Conservation (phyloP, 1,284 basidiomycete species). For the Volvariella surrecta region DNA sequence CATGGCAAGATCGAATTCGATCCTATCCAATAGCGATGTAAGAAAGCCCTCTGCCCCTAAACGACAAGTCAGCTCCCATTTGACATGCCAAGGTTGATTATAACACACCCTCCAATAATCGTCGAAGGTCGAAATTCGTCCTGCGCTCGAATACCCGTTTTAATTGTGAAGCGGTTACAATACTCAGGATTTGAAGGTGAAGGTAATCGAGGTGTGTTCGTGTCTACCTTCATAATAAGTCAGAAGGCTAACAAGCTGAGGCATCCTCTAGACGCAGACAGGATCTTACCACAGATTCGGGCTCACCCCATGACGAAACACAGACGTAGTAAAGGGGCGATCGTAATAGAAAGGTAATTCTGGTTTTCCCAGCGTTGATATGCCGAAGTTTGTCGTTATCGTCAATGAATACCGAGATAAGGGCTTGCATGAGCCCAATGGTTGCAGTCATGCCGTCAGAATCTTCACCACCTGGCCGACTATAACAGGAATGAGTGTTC, state of each 20-base stretch:
- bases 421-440: slow-evolving; percentile 90
- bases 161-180: slow-evolving; percentile 82
- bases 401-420: slow-evolving; percentile 87
- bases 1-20: slow-evolving; percentile 78
- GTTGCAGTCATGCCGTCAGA: slow-evolving; percentile 66
- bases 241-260: slow-evolving; percentile 9
- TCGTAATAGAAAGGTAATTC: slow-evolving; percentile 81
- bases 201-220: slow-evolving; percentile 92
- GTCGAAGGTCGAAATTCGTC: slow-evolving; percentile 86
- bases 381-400: slow-evolving; percentile 77
- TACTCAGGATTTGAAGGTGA: slow-evolving; percentile 86
- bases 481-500: slow-evolving; percentile 17
- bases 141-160: slow-evolving; percentile 80
- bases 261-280: background rate
- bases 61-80: slow-evolving; percentile 4
- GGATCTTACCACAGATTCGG: slow-evolving; percentile 78
- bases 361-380: slow-evolving; percentile 67
- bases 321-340: slow-evolving; percentile 89
- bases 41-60: slow-evolving; percentile 80
- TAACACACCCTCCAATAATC: slow-evolving; percentile 67
- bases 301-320: slow-evolving; percentile 87
- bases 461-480: slow-evolving; percentile 42
- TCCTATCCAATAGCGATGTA: slow-evolving; percentile 54
- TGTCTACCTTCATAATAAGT: slow-evolving; percentile 60
- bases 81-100: slow-evolving; percentile 1